Base-by-base conservation (phyloP, 495 filamentous ascomycete species). In the Trichoderma asperelloides region DNA sequence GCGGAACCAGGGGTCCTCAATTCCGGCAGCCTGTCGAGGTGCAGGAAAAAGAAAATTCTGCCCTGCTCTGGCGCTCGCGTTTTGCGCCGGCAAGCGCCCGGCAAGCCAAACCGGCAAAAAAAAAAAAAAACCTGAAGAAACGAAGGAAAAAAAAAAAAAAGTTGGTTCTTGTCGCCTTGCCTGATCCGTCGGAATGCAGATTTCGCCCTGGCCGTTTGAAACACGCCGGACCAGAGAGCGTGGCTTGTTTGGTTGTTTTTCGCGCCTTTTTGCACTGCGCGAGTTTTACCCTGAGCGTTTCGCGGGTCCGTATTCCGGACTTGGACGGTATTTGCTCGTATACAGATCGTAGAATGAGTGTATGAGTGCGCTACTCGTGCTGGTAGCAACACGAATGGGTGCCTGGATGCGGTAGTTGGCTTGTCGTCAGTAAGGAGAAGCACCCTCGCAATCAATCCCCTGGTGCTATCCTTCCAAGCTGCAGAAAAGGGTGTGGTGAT, bases 21-120 rank as follows among this genome's bases (percentile, higher is more conserved):
- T 60, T 60, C 55, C 55, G 55, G 27, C 23, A 21, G 16, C 11
- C 12, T 11, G 21, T 23, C 9, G 27, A 25, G n/a, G n/a, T n/a
- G n/a, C n/a, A n/a, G n/a, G n/a, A n/a, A n/a, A n/a, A n/a, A 60
- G 30, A 18, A 37, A 37, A 33, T 6, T 28, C 25, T 27, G 55
- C 55, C 12, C 55, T 47, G 13, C n/a, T 15, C n/a, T n/a, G 15
- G 13, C n/a, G 13, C n/a, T 47, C n/a, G 13, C n/a, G 9, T 60
- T 60, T 60, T 60, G 55, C 55, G 55, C 55, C 55, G 55, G 25
- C 55, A 30, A 60, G 55, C 55, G 55, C 55, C 55, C 55, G 55
- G 55, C 5, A 2, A 51, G 28, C 6, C 55, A 60, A 60, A 60
- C 25, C 12, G 55, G 55, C 55, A 23, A 51, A 51, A 18, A 43